Evolutionary conservation across 495 filamentous ascomycete species (phyloP).

Genomic region (Aspergillus avenaceus): DNA sequence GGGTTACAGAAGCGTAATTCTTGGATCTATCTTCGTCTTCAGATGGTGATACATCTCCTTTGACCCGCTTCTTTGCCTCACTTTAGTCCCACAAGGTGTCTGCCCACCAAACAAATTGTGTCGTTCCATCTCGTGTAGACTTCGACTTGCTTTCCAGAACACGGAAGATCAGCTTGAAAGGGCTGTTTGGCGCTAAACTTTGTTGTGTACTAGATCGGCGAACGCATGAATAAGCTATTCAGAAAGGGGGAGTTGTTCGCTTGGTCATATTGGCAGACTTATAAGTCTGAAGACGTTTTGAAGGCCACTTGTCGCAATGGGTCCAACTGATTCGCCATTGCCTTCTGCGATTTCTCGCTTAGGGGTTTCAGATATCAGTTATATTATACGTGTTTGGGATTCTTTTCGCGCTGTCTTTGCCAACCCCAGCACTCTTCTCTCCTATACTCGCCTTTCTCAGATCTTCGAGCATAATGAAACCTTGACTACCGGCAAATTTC

Average conservation of each 20-base stretch:
- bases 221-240: slow-evolving; percentile 5
- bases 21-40: slow-evolving; percentile 3
- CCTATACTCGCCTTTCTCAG: slow-evolving; percentile 18
- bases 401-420: slow-evolving; percentile 8
- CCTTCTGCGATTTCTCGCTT: slow-evolving; percentile 2
- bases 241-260: slow-evolving; percentile 6
- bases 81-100: slow-evolving; percentile 10
- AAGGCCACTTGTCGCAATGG: slow-evolving; percentile 10
- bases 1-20: background rate
- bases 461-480: slow-evolving; percentile 24
- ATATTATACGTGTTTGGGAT: slow-evolving; percentile 8
- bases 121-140: slow-evolving; percentile 17
- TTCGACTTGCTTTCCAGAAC: slow-evolving; percentile 24
- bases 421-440: slow-evolving; percentile 10
- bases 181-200: slow-evolving; percentile 7
- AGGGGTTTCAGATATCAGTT: background rate
- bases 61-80: slow-evolving; percentile 22
- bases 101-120: slow-evolving; percentile 19
- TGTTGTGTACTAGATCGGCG: slow-evolving; percentile 5
- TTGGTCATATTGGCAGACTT: slow-evolving; percentile 9
- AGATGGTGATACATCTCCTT: slow-evolving; percentile 4
- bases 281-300: slow-evolving; percentile 9
- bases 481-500: slow-evolving; percentile 28
- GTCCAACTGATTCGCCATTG: slow-evolving; percentile 6
- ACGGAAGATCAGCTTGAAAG: background rate